Evolutionary conservation across 1,284 basidiomycete species (phyloP), one percentile per base, ranked within the genome.

Genomic region (Boletus smithii): DNA sequence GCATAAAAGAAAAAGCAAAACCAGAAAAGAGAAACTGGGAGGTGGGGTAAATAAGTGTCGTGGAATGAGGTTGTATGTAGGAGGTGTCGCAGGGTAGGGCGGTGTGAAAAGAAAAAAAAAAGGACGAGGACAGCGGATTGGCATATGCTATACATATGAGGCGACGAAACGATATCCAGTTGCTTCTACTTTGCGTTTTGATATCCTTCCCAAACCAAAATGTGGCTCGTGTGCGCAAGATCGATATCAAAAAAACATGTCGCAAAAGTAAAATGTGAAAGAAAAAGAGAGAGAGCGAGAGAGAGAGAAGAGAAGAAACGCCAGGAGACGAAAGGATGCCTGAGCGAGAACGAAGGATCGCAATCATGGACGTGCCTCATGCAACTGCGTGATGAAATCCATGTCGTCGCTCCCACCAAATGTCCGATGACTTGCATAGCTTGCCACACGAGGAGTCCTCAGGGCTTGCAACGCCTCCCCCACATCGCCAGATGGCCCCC

Each of bases 381-480:
- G 53, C 23, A 53, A 32, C 37, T 40, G 44, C 18, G 41, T 48
- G 42, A 61, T 51, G 35, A 49, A 39, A n/a, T 64, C 61, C 41
- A 44, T 47, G 30, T 66, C 63, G 7, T 62, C 51, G 37, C 51
- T 65, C 9, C 55, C 65, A 9, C 60, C 60, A 22, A 67, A 63
- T 23, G 62, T 67, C 39, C 50, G 52, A 34, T 37, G 56, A 29
- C 56, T 60, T n/a, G 46, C 52, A n/a, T 44, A 47, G 42, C 52
- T 55, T 27, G 27, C 31, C 23, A 46, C 39, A 9, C 49, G 50
- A 8, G 44, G 13, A n/a, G n/a, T n/a, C 40, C 56, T 36, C 33
- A 60, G 36, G 5, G 30, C 51, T 5, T 50, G 49, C 34, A 59
- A 24, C 8, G 50, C 40, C 29, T 43, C 48, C 7, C 33, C 18